Conservation (phyloP, 495 filamentous ascomycete genomes). For the Tuber brumale region DNA sequence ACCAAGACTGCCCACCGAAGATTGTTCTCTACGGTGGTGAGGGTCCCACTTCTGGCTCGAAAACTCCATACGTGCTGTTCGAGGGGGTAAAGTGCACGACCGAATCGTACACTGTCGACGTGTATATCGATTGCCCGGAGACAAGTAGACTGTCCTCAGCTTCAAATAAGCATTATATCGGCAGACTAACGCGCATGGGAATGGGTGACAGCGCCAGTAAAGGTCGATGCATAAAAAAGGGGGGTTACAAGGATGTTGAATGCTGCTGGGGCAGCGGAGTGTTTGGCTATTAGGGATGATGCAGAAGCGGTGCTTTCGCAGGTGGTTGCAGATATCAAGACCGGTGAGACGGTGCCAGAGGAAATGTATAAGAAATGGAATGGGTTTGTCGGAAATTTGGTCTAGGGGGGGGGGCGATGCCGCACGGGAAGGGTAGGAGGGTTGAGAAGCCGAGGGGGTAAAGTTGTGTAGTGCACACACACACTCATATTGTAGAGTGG, state of each 20-base stretch:
- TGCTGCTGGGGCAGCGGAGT: background rate
- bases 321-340: conserved; percentile 4
- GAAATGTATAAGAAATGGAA: conserved; percentile 28
- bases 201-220: conserved; percentile 14
- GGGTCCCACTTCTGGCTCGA: background rate
- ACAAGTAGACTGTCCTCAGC: background rate
- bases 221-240: conserved; percentile 5
- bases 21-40: background rate
- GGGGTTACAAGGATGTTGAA: conserved; percentile 15
- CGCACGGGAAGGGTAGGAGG: background rate
- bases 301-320: conserved; percentile 13
- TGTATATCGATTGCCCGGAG: conserved; percentile 11
- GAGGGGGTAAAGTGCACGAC: conserved; percentile 10
- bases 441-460: background rate
- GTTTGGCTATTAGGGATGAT: conserved; percentile 3
- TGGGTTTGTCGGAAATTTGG: conserved; percentile 21
- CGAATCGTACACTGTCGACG: conserved; percentile 25
- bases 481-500: background rate
- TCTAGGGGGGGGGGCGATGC: conserved; percentile 16
- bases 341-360: conserved; percentile 21
- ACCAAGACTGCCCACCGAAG: conserved; percentile 5
- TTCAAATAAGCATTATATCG: conserved; percentile 17
- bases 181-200: conserved; percentile 18
- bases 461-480: background rate
- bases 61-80: conserved; percentile 24